Percentiles rank a stretch among this genome's conserved stretches.
These are phyloP conservation scores for Stemphylium beticola DNA, from an alignment of 2,329 filamentous ascomycete genomes.

Conservation along the genomic window DNA sequence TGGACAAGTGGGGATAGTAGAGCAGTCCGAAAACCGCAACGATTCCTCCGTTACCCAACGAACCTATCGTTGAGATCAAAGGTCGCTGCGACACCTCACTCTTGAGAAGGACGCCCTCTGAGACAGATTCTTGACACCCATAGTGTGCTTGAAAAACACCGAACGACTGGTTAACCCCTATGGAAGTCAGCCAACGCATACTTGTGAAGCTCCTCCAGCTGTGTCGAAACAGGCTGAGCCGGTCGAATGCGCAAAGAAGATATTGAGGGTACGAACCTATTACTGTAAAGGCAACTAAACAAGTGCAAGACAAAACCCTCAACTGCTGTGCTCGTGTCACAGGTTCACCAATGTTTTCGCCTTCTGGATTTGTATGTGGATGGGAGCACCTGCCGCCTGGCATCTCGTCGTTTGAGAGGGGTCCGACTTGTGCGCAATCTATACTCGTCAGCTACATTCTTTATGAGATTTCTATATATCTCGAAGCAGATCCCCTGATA, in stretches of 20 bases:
- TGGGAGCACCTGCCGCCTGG: not conserved
- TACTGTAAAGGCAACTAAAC: constrained; percentile 21
- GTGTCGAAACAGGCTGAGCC: too few relatives aligned
- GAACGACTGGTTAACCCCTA: constrained; percentile 26
- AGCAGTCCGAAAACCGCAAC: constrained; percentile 24
- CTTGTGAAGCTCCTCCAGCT: too few relatives aligned
- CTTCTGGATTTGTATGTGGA: not conserved
- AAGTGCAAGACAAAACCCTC: constrained; percentile 19
- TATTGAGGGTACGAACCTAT: constrained; percentile 12
- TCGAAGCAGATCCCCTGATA: too few relatives aligned
- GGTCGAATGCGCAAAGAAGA: not conserved
- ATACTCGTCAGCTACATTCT: not conserved
- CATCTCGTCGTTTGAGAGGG: not conserved
- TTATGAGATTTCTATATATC: too few relatives aligned
- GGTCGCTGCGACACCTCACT: constrained; percentile 16
- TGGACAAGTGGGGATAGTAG: constrained; percentile 25
- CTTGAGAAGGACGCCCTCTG: constrained; percentile 17
- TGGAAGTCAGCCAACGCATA: constrained; percentile 3
- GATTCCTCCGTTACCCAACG: constrained; percentile 28
- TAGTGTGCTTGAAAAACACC: constrained; percentile 32
- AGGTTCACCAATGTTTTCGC: constrained; percentile 11
- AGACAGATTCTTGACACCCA: constrained; percentile 18
- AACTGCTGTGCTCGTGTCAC: constrained; percentile 24
- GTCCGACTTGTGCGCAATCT: not conserved
- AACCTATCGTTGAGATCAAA: constrained; percentile 26